Evolutionary conservation across 139 green algal species (phyloP).

Genomic region (Asterochloris sp.): DNA sequence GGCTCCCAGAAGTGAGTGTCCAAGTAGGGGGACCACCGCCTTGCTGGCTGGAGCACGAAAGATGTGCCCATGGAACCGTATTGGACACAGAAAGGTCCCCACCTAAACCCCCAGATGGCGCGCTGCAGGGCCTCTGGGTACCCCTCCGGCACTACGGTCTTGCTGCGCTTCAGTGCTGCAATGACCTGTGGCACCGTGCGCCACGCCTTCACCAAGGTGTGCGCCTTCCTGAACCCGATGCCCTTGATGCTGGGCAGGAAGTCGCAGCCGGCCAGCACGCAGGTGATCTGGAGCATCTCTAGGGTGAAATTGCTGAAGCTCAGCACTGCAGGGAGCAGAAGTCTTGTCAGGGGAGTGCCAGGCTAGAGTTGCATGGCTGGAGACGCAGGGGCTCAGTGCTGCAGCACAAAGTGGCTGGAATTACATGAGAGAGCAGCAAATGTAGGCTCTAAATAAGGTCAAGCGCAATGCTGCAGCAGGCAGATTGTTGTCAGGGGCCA

Average conservation of each 20-base stretch:
- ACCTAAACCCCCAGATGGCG: background rate
- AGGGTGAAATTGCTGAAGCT: constrained; percentile 23
- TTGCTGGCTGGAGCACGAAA: too few relatives aligned
- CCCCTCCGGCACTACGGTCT: background rate
- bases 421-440: too few relatives aligned
- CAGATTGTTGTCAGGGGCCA: too few relatives aligned
- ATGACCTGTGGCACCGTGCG: background rate
- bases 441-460: too few relatives aligned
- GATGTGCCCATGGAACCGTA: too few relatives aligned
- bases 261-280: constrained; percentile 36
- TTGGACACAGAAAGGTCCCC: too few relatives aligned
- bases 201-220: constrained; percentile 9
- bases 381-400: background rate
- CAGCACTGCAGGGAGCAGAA: background rate
- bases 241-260: constrained; percentile 17
- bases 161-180: background rate
- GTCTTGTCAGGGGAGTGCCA: background rate
- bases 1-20: too few relatives aligned
- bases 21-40: too few relatives aligned
- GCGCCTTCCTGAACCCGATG: constrained; percentile 7
- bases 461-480: too few relatives aligned
- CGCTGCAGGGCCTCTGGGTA: constrained; percentile 7
- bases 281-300: constrained; percentile 33
- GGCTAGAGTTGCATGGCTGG: background rate
- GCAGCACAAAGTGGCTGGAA: background rate